Evolutionary conservation across 768 basidiomycete species (phyloP), one percentile per base, ranked within the genome.

Genomic region (Asterophora parasitica): DNA sequence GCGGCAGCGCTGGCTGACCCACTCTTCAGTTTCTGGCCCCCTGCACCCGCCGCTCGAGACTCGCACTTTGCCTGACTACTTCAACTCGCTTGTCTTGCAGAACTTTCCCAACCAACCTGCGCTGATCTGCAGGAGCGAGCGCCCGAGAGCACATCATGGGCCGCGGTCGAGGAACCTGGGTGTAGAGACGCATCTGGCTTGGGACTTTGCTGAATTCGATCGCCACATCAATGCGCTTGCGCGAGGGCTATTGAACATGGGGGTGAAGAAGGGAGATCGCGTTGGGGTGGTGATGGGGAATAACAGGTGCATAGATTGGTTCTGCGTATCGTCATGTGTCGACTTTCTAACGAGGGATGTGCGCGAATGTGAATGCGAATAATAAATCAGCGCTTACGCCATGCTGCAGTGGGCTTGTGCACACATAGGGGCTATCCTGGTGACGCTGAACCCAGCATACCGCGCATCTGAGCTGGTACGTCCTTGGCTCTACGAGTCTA

Each of bases 201-300:
- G 89, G 89, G 77, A 80, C 51, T 92, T 81, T 60, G 67, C 60
- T 2, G 86, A 89, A 63, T 82, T 92, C 48, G 74, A 84, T 54
- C 57, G 66, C 34, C 81, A 87, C 54, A 79, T 87, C 34, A 66
- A 73, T 35, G 82, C 87, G 3, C 71, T 88, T 5, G 81, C 89
- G 1, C 69, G 85, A 40, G 90, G 89, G 0, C 69, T 92, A 15
- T 49, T 89, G 11, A 65, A 64, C 1, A 66, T 91, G 67, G 88
- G 88, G 12, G 81, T 92, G 4, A 66, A 69, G 61, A 84, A 78
- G 59, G 89, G 90, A 0, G 87, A 90, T 54, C 72, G 89, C 7
- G 81, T 92, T 16, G 90, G 76, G 0, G 85, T 89, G 6, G 65
- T 91, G 32, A 88, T 92, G 88, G 89, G 88, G 4, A 92, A 91